Evolutionary conservation across 106 monocot species (phyloP).

Genomic region (Platanthera zijinensis): DNA sequence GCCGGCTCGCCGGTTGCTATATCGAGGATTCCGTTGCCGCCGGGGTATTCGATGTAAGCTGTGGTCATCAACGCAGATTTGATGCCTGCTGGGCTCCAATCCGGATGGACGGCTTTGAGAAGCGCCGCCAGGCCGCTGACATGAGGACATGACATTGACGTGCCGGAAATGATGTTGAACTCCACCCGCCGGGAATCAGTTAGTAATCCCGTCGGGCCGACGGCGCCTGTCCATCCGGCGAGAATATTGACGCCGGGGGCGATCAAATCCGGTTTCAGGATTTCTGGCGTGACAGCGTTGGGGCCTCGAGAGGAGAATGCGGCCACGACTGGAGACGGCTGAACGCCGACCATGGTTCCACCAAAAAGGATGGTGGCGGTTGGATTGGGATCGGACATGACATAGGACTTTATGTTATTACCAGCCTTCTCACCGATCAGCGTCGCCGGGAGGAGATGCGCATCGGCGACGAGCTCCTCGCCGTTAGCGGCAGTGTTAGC

Average conservation of each 20-base stretch:
- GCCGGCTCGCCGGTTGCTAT: slow-evolving; percentile 52
- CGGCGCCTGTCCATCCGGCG: slow-evolving; percentile 76
- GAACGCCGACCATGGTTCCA: slow-evolving; percentile 67
- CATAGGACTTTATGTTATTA: slow-evolving; percentile 46
- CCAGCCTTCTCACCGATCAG: slow-evolving; percentile 66
- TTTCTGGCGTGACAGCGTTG: slow-evolving; percentile 61
- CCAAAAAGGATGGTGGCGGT: slow-evolving; percentile 55
- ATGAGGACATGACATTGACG: slow-evolving; percentile 99
- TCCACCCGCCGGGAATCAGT: slow-evolving; percentile 50
- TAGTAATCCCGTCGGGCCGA: slow-evolving; percentile 65
- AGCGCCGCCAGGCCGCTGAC: slow-evolving; percentile 89
- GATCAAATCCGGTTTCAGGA: slow-evolving; percentile 87
- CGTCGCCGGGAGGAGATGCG: slow-evolving; percentile 78
- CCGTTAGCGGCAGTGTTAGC: slow-evolving; percentile 81
- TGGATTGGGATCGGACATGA: slow-evolving; percentile 41
- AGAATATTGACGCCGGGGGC: slow-evolving; percentile 96
- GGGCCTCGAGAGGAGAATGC: slow-evolving; percentile 96
- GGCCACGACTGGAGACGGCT: slow-evolving; percentile 91
- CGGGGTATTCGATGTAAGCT: slow-evolving; percentile 49
- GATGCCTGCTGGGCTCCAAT: slow-evolving; percentile 76
- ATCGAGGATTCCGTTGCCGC: slow-evolving; percentile 50
- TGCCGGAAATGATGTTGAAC: slow-evolving; percentile 98
- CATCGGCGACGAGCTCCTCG: slow-evolving; percentile 95
- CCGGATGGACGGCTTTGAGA: slow-evolving; percentile 61
- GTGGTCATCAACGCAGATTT: slow-evolving; percentile 84